Conservation (phyloP, 2,329 filamentous ascomycete genomes). For the Aspergillus neoniger region DNA sequence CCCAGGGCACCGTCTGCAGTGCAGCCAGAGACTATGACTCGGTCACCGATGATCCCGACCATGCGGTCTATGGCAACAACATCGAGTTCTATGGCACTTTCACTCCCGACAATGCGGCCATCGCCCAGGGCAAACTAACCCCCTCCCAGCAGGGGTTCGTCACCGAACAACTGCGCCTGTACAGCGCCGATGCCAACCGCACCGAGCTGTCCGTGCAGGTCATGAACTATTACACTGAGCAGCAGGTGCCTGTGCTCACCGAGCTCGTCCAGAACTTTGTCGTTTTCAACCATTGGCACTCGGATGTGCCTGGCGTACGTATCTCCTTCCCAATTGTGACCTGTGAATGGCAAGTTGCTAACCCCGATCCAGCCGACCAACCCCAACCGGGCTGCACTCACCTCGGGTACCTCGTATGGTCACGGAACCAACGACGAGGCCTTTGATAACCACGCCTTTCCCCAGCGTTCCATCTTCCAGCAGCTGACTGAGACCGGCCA, state of each 20-base stretch:
- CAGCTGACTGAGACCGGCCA: constrained; percentile 35
- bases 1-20: constrained; percentile 34
- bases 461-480: constrained; percentile 45
- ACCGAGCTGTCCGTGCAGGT: constrained; percentile 43
- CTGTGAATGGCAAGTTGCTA: background rate
- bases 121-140: constrained; percentile 34
- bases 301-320: constrained; percentile 46
- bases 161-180: constrained; percentile 43
- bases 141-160: constrained; percentile 43
- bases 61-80: constrained; percentile 48
- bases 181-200: constrained; percentile 33
- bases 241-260: constrained; percentile 46
- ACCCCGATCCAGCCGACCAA: constrained; percentile 41
- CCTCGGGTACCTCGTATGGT: constrained; percentile 35
- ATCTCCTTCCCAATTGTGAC: background rate
- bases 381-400: constrained; percentile 43
- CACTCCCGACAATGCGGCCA: constrained; percentile 40
- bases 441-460: constrained; percentile 30
- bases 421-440: constrained; percentile 36
- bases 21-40: constrained; percentile 44
- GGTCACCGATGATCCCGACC: constrained; percentile 45
- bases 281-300: constrained; percentile 51
- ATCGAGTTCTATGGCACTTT: constrained; percentile 48
- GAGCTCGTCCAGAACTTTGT: constrained; percentile 44
- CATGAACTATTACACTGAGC: constrained; percentile 49